Evolutionary conservation across 1,284 basidiomycete genomes (phyloP).

Genomic region (Coniophora puteana): DNA sequence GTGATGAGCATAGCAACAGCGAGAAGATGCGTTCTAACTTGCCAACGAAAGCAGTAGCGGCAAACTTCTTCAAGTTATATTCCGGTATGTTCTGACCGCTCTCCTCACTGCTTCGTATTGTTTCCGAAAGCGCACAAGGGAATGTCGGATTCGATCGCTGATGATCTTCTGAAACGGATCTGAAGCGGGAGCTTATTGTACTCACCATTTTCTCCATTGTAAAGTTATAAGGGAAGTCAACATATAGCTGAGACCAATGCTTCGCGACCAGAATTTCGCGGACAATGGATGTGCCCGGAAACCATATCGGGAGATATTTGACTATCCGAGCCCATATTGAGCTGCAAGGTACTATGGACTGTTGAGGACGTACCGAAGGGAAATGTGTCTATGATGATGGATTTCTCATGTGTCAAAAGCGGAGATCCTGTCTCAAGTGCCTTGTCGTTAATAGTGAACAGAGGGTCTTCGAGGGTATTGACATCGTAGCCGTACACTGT

Average conservation of each 20-base stretch:
- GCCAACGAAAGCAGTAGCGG: conserved; percentile 30
- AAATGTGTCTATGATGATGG: conserved; percentile 13
- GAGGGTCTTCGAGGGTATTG: conserved; percentile 8
- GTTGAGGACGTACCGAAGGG: not conserved
- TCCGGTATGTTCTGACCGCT: no score
- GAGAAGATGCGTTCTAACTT: no score
- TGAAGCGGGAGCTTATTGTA: not conserved
- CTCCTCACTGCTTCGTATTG: no score
- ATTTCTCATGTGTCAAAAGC: conserved; percentile 25
- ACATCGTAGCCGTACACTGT: conserved; percentile 3
- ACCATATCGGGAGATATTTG: conserved; percentile 3
- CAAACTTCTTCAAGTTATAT: conserved; percentile 25
- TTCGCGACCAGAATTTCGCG: conserved; percentile 27
- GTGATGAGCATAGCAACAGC: no score
- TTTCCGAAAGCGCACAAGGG: no score
- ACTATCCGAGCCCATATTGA: conserved; percentile 11
- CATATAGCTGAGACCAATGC: conserved; percentile 25
- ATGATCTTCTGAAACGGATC: conserved; percentile 7
- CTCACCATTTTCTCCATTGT: conserved; percentile 24
- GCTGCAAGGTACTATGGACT: not conserved
- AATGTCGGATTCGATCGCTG: no score
- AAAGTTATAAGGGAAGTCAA: conserved; percentile 26
- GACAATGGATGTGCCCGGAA: conserved; percentile 17
- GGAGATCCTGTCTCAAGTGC: conserved; percentile 14
- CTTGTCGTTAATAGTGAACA: conserved; percentile 15